Evolutionary conservation across 2,329 filamentous ascomycete species (phyloP).

Genomic region (Aotearoamyces nothofagi): DNA sequence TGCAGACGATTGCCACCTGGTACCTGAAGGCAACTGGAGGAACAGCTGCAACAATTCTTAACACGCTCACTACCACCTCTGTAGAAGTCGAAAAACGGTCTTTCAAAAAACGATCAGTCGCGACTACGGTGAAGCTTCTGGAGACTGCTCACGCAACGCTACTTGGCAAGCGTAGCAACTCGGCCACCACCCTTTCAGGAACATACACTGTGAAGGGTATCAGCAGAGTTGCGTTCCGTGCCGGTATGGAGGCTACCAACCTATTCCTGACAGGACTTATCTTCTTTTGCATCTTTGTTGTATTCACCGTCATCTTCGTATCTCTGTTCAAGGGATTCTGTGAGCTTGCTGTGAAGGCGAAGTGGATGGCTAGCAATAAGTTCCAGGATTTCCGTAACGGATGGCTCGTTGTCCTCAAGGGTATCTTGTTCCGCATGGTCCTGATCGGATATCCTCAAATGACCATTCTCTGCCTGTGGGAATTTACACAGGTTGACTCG

Average conservation of each 20-base stretch:
- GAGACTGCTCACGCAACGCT: slow-evolving; percentile 18
- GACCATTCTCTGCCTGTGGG: slow-evolving; percentile 82
- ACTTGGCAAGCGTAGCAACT: slow-evolving; percentile 26
- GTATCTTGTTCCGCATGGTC: slow-evolving; percentile 80
- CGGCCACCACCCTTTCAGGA: slow-evolving; percentile 39
- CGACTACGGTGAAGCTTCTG: slow-evolving; percentile 15
- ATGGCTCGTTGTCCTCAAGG: slow-evolving; percentile 85
- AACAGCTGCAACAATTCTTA: slow-evolving; percentile 63
- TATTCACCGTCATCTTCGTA: slow-evolving; percentile 58
- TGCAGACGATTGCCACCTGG: slow-evolving; percentile 85
- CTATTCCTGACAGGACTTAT: slow-evolving; percentile 83
- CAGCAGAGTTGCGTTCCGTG: slow-evolving; percentile 74
- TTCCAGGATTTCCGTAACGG: slow-evolving; percentile 90
- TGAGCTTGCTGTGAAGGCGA: slow-evolving; percentile 59
- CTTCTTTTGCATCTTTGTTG: slow-evolving; percentile 77
- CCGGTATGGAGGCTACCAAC: slow-evolving; percentile 76
- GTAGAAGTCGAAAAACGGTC: slow-evolving; percentile 57
- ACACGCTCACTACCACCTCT: slow-evolving; percentile 57
- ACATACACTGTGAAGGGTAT: slow-evolving; percentile 62
- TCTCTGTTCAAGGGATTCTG: slow-evolving; percentile 67
- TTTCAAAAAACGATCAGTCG: slow-evolving; percentile 36
- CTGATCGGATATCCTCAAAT: slow-evolving; percentile 89
- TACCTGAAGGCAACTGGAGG: slow-evolving; percentile 90
- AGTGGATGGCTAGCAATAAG: slow-evolving; percentile 69
- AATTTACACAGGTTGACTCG: slow-evolving; percentile 77